Percentiles rank a stretch among this genome's conserved stretches.
Evolutionary conservation across 2,329 filamentous ascomycete genomes (phyloP).

Genomic region (Intubia oerlemansii): DNA sequence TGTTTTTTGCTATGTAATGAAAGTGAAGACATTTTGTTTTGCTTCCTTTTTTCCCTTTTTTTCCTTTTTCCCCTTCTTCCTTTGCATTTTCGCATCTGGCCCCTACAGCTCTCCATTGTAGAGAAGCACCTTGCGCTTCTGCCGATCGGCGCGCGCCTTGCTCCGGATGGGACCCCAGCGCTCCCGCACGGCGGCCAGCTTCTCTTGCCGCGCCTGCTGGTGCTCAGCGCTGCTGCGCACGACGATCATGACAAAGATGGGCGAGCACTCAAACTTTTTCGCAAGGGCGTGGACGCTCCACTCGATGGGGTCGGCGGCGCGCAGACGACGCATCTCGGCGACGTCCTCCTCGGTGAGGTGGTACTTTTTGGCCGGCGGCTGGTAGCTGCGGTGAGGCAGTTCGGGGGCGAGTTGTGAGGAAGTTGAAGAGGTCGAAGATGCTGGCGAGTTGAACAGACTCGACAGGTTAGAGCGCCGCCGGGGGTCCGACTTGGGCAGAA

Average conservation of each 20-base stretch:
- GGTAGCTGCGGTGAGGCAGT: conserved; percentile 5
- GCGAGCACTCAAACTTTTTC: conserved; percentile 31
- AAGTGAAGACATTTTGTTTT: no score
- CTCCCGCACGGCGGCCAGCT: conserved; percentile 25
- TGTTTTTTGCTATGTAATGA: no score
- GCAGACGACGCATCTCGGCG: conserved; percentile 35
- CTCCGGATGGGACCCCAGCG: conserved; percentile 34
- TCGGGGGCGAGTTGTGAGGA: conserved; percentile 13
- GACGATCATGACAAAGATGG: conserved; percentile 36
- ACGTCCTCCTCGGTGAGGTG: conserved; percentile 34
- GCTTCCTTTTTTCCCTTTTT: background rate
- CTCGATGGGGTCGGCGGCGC: conserved; percentile 26
- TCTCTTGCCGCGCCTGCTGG: conserved; percentile 21
- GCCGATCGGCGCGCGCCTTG: conserved; percentile 31
- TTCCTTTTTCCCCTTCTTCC: background rate
- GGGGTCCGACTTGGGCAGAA: conserved; percentile 35
- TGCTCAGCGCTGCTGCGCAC: conserved; percentile 27
- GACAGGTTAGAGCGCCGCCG: conserved; percentile 27
- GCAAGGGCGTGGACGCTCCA: conserved; percentile 35
- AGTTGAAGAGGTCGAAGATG: conserved; percentile 4
- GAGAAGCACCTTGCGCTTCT: conserved; percentile 30
- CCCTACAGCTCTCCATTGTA: conserved; percentile 21
- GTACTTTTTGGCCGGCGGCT: conserved; percentile 13
- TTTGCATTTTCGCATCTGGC: background rate
- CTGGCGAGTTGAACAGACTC: conserved; percentile 16